Percentiles rank a stretch among this genome's conserved stretches.
phyloP scores from a whole-genome alignment of 2,329 filamentous ascomycete species.

The Rasamsonia emersonii region DNA sequence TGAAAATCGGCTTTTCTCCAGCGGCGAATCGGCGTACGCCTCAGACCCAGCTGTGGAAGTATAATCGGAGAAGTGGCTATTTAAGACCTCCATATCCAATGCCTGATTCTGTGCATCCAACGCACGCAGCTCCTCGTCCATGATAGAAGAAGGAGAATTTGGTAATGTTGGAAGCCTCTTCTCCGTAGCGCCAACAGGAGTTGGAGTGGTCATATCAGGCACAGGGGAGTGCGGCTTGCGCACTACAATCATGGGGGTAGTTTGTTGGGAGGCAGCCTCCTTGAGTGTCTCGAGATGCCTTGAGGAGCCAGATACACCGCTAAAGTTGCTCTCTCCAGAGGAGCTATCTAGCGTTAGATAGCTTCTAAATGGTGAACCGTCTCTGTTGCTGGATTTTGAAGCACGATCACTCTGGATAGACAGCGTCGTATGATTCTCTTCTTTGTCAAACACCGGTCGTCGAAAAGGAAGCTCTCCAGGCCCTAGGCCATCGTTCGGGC shows the following conservation, averaged over 20 bases:
- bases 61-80: conserved; percentile 37
- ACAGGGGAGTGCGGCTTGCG: conserved; percentile 6
- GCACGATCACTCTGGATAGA: conserved; percentile 32
- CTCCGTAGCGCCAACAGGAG: conserved; percentile 19
- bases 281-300: conserved; percentile 14
- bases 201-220: conserved; percentile 17
- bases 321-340: conserved; percentile 3
- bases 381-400: conserved; percentile 20
- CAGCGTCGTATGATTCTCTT: conserved; percentile 9
- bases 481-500: conserved; percentile 1
- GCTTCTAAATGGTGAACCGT: conserved; percentile 17
- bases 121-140: conserved; percentile 31
- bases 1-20: conserved; percentile 30
- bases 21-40: conserved; percentile 16
- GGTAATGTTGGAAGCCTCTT: conserved; percentile 39
- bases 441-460: conserved; percentile 9
- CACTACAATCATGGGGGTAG: conserved; percentile 17
- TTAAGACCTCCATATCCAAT: conserved; percentile 23
- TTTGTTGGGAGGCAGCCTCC: conserved; percentile 12
- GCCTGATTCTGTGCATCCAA: conserved; percentile 24
- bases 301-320: conserved; percentile 2
- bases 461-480: conserved; percentile 12
- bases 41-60: conserved; percentile 24
- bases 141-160: conserved; percentile 38
- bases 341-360: conserved; percentile 22